These are phyloP conservation scores for Cupressus sempervirens DNA, from an alignment of 75 land plant genomes.

Conservation along the genomic window DNA sequence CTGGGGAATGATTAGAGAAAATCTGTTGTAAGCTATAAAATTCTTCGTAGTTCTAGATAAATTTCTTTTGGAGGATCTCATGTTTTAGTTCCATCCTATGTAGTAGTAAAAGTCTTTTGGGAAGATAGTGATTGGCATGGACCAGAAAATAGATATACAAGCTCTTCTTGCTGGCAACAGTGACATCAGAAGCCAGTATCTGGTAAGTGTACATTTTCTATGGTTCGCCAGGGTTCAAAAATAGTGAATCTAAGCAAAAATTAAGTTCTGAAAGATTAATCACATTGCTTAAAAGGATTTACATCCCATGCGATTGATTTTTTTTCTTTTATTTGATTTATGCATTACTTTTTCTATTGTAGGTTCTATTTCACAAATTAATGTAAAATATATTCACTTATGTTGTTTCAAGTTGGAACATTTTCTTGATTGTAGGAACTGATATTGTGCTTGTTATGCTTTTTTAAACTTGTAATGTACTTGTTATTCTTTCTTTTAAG, in stretches of 20 bases:
- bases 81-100: not conserved
- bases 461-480: not conserved
- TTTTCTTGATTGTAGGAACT: not conserved
- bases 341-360: not conserved
- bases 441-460: not conserved
- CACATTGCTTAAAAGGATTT: not conserved
- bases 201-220: slow-evolving; percentile 7
- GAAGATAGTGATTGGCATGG: slow-evolving; percentile 8
- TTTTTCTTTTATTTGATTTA: not conserved
- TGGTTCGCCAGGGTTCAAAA: not conserved
- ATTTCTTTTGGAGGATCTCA: not conserved
- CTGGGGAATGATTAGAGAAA: not conserved
- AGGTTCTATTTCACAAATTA: not conserved
- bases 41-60: not conserved
- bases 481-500: too few species aligned
- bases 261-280: not conserved
- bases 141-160: slow-evolving; percentile 6
- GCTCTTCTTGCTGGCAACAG: slow-evolving; percentile 3
- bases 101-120: not conserved
- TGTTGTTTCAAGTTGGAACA: not conserved
- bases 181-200: not conserved
- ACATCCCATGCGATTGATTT: not conserved
- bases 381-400: not conserved
- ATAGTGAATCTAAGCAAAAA: not conserved
- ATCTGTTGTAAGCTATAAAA: not conserved